phyloP scores from a whole-genome alignment of 176 grass and related monocot genomes.

The Hsuehochloa calcarea region DNA sequence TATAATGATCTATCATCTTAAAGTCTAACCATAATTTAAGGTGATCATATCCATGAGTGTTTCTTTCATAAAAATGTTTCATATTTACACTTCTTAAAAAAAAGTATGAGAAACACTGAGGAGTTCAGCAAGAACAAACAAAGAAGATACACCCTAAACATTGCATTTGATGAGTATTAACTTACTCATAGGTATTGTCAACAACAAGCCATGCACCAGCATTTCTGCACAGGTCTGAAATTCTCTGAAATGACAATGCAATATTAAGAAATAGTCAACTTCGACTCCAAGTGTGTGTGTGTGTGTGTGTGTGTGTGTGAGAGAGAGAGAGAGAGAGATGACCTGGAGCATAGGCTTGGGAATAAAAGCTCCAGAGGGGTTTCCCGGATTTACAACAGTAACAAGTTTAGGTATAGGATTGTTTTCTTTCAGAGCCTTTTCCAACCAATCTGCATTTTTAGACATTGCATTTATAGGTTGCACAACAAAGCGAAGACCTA shows the following conservation, averaged over 20 bases:
- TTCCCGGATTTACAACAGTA: slow-evolving; percentile 98
- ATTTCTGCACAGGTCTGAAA: slow-evolving; percentile 77
- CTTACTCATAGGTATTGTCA: slow-evolving; percentile 99
- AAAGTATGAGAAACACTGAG: background rate
- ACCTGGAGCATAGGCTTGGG: slow-evolving; percentile 68
- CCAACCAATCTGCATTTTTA: slow-evolving; percentile 75
- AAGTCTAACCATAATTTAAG: slow-evolving; percentile 30
- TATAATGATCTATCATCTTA: background rate
- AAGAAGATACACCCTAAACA: background rate
- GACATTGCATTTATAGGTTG: background rate
- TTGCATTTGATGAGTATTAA: slow-evolving; percentile 8
- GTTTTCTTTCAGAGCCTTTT: slow-evolving; percentile 63
- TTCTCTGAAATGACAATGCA: slow-evolving; percentile 66
- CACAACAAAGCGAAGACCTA: background rate
- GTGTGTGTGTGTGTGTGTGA: background rate
- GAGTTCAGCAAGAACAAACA: background rate
- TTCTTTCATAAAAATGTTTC: background rate
- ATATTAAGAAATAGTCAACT: slow-evolving; percentile 34
- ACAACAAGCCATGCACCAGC: slow-evolving; percentile 91
- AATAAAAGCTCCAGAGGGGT: slow-evolving; percentile 83
- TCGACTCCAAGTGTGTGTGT: background rate
- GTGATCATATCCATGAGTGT: background rate
- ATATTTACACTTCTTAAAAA: background rate
- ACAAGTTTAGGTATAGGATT: slow-evolving; percentile 78
- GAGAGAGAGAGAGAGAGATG: slow-evolving; percentile 11